Conservation (phyloP, 148 eudicot genomes). For the Fagopyrum esculentum region DNA sequence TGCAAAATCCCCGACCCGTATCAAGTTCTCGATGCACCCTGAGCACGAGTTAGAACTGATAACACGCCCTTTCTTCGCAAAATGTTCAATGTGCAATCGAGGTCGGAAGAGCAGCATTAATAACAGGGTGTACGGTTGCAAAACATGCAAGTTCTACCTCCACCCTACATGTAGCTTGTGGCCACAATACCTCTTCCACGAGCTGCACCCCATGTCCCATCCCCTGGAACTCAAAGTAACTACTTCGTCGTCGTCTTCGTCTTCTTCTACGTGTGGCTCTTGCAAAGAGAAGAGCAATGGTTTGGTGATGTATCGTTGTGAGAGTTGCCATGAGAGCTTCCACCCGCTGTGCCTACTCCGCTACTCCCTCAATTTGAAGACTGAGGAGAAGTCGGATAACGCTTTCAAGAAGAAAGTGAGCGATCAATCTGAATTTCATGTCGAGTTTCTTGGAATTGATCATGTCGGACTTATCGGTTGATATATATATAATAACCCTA, state of each 20-base stretch:
- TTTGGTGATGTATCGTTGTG: neutral
- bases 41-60: neutral
- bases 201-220: slow-evolving; percentile 10
- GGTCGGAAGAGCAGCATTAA: neutral
- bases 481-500: neutral
- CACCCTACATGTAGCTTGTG: slow-evolving; percentile 23
- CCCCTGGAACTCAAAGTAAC: neutral
- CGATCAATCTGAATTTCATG: neutral
- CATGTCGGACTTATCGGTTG: neutral
- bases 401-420: neutral
- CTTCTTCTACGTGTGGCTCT: neutral
- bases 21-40: neutral
- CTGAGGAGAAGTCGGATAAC: neutral
- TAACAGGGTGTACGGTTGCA: slow-evolving; percentile 20
- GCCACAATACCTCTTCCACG: slow-evolving; percentile 22
- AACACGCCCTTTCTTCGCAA: neutral
- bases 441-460: neutral
- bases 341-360: neutral
- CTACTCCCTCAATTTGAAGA: neutral
- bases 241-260: neutral
- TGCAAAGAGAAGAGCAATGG: neutral
- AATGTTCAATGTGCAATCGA: neutral
- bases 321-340: neutral
- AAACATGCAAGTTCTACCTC: slow-evolving; percentile 17
- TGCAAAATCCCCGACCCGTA: neutral